Evolutionary conservation across 192 early-diverging fungal species (phyloP), one percentile per base, ranked within the genome.

Genomic region (Coemansia sp.): DNA sequence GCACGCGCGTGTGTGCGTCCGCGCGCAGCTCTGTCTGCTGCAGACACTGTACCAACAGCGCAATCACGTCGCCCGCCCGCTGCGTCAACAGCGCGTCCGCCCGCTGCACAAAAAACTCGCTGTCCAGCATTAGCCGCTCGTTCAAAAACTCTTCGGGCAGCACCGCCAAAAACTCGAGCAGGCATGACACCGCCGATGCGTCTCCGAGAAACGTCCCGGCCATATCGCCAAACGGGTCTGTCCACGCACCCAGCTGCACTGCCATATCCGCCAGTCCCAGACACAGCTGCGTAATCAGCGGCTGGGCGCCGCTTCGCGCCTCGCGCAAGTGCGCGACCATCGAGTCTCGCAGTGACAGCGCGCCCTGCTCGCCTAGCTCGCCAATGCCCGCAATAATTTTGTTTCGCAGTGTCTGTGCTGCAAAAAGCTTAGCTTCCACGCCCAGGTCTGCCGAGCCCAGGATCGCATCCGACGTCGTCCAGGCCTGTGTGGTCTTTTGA

Each of bases 401-500:
- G 71, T 90, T 86, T 21, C 92, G 79, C 44, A 97, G 76, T 11
- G 90, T 97, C 68, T 97, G 95, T 7, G 94, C 94, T 2, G 93
- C 90, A 85, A 97, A 97, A 5, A 94, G 60, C 48, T 84, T 80
- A 10, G 75, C 70, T 47, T 91, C 89, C 1, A 61, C 49, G 3
- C 80, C 79, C 21, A 82, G 50, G 5, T 64, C 69, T 2, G 81
- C 74, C 20, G 77, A 56, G 38, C 80, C 82, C 12, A 97, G 70
- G 3, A 97, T 67, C 20, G 79, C 62, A 54, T 92, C 90, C 4
- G 88, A 78, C 1, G 85, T 84, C n/a, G 81, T 71, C 94, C 94
- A 97, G 44, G 94, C 90, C 53, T 85, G 81, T 6, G 81, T 69
- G 71, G 84, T 90, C 61, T 90, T 88, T 74, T 94, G 94, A 60